A percentile compares a stretch with the other conserved stretches of the same genome.
Evolutionary conservation across 306 rosid species (phyloP).

Genomic region (Medicago lupulina): DNA sequence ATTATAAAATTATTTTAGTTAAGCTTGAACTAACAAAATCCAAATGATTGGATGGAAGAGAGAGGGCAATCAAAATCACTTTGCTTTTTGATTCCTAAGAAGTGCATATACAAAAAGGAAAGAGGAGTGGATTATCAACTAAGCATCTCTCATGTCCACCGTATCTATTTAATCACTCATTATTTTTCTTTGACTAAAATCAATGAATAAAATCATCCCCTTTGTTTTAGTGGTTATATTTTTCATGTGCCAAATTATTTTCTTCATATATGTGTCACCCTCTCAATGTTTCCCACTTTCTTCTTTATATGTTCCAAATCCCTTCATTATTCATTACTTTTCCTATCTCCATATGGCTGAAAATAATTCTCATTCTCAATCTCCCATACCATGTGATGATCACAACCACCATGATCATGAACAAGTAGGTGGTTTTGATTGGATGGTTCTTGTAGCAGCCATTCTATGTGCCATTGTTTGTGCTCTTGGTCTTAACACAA

Average conservation of each 20-base stretch:
- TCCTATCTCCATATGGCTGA: constrained; percentile 51
- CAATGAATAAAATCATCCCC: neutral
- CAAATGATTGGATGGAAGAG: too few species aligned
- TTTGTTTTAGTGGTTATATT: neutral
- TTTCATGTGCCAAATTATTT: neutral
- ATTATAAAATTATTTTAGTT: too few species aligned
- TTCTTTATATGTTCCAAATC: constrained; percentile 27
- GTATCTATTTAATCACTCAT: constrained; percentile 26
- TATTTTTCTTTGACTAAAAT: constrained; percentile 1
- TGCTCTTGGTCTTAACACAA: constrained; percentile 80
- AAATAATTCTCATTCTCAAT: constrained; percentile 5
- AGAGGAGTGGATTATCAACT: constrained; percentile 55
- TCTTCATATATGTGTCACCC: constrained; percentile 11
- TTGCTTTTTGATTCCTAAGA: constrained; percentile 41
- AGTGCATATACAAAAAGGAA: constrained; percentile 54
- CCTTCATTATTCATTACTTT: neutral
- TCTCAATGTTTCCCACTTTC: constrained; percentile 36
- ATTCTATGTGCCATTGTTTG: constrained; percentile 72
- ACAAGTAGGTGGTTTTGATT: constrained; percentile 47
- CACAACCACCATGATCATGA: constrained; percentile 21
- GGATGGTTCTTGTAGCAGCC: constrained; percentile 66
- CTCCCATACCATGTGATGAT: constrained; percentile 44
- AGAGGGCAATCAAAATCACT: too few species aligned
- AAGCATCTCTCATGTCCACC: constrained; percentile 43
- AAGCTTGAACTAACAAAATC: too few species aligned